A percentile compares a stretch with the other conserved stretches of the same genome.
phyloP scores from a whole-genome alignment of 768 basidiomycete genomes.

The Tulasnella sp. region DNA sequence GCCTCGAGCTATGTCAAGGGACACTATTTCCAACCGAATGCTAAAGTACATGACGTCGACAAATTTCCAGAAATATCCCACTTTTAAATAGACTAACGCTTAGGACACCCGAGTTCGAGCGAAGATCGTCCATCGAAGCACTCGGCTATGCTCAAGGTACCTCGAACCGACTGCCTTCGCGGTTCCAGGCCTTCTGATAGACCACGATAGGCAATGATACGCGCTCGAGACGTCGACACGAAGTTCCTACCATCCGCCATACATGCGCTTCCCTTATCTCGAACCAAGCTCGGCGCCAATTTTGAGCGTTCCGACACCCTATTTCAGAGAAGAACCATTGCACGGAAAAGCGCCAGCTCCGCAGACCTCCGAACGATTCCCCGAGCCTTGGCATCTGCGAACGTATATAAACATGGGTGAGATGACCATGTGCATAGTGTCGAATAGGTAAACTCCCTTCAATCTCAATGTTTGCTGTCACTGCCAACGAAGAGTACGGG shows the following conservation, averaged over 20 bases:
- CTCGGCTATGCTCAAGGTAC: background rate
- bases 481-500: slow-evolving; percentile 11
- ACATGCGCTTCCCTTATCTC: background rate
- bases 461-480: background rate
- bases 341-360: background rate
- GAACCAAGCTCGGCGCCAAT: background rate
- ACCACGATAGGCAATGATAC: background rate
- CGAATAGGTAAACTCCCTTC: background rate
- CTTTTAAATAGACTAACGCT: background rate
- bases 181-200: background rate
- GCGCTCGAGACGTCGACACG: background rate
- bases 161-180: background rate
- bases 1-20: background rate
- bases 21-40: background rate
- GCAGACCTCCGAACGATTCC: background rate
- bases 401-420: background rate
- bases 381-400: background rate
- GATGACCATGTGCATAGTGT: background rate
- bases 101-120: background rate
- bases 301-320: background rate
- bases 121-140: background rate
- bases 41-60: background rate
- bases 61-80: background rate
- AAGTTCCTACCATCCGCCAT: background rate
- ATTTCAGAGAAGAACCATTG: background rate